A percentile compares a stretch with the other conserved stretches of the same genome.
phyloP scores from a whole-genome alignment of 2,329 filamentous ascomycete genomes.

The Stachybotrys chartarum region DNA sequence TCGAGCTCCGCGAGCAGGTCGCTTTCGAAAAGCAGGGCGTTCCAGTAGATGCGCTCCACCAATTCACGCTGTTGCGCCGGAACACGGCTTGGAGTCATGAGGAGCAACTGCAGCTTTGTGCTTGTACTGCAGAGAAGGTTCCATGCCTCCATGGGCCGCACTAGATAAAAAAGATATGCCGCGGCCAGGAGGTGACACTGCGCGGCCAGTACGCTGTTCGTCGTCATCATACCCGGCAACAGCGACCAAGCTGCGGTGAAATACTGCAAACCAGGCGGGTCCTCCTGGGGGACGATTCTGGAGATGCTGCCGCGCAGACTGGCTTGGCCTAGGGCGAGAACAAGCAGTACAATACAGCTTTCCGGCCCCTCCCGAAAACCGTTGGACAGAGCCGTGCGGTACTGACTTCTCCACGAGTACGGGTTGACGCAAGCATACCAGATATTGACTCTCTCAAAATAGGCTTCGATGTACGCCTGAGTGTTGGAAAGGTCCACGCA shows the following conservation, averaged over 20 bases:
- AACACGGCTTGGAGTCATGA: constrained; percentile 66
- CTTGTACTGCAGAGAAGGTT: constrained; percentile 71
- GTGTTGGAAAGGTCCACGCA: constrained; percentile 69
- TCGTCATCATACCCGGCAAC: constrained; percentile 70
- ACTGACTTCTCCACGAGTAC: constrained; percentile 70
- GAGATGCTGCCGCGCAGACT: constrained; percentile 72
- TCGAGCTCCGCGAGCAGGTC: constrained; percentile 75
- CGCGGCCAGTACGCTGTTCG: constrained; percentile 69
- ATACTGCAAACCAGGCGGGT: constrained; percentile 70
- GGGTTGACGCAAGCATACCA: constrained; percentile 85
- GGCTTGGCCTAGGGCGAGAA: constrained; percentile 70
- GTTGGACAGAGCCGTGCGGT: constrained; percentile 66
- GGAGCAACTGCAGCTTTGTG: constrained; percentile 71
- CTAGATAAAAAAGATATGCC: constrained; percentile 76
- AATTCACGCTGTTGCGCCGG: constrained; percentile 65
- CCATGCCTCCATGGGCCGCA: constrained; percentile 78
- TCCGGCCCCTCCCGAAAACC: constrained; percentile 73
- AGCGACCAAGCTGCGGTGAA: constrained; percentile 76
- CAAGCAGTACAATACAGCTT: constrained; percentile 74
- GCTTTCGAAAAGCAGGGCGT: constrained; percentile 71
- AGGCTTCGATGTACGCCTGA: constrained; percentile 67
- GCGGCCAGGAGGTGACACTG: constrained; percentile 77
- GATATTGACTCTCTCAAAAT: constrained; percentile 74
- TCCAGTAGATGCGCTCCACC: constrained; percentile 77
- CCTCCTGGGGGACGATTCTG: constrained; percentile 57